Conservation (phyloP, 2,329 filamentous ascomycete species). For the Venturia oleaginea region DNA sequence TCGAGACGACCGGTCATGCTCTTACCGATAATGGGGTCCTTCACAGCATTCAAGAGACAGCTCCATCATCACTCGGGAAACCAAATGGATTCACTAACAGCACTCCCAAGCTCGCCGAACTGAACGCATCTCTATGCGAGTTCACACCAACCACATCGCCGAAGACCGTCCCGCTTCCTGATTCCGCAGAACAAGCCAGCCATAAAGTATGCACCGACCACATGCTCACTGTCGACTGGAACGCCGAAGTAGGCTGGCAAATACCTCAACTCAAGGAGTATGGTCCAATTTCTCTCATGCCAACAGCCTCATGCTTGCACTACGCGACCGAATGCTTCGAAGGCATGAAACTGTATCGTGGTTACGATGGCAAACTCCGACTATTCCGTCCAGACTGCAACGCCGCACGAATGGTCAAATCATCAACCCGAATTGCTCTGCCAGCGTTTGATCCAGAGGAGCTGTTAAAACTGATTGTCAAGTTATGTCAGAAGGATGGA, state of each 20-base stretch:
- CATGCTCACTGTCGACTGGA: constrained; percentile 73
- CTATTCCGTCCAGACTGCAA: constrained; percentile 72
- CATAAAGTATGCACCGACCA: constrained; percentile 63
- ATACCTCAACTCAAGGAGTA: constrained; percentile 67
- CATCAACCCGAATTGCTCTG: constrained; percentile 57
- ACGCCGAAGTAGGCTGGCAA: constrained; percentile 56
- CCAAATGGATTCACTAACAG: constrained; percentile 7
- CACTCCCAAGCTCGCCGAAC: constrained; percentile 23
- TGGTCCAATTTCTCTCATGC: constrained; percentile 67
- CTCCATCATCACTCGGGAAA: constrained; percentile 22
- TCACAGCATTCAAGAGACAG: constrained; percentile 23
- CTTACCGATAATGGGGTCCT: constrained; percentile 27
- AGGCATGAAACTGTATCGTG: constrained; percentile 65
- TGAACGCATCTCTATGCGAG: constrained; percentile 36
- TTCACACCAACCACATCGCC: constrained; percentile 33
- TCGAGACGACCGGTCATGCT: constrained; percentile 11
- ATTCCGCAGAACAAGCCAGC: constrained; percentile 30
- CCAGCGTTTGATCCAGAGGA: constrained; percentile 63
- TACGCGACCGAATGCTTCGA: constrained; percentile 91
- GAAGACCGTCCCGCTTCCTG: constrained; percentile 32
- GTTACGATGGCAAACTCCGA: constrained; percentile 61
- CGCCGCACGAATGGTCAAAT: constrained; percentile 51
- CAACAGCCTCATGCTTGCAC: constrained; percentile 72
- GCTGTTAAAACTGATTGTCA: constrained; percentile 63
- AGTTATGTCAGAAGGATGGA: constrained; percentile 64